Conservation (phyloP, 2,329 filamentous ascomycete genomes). For the Arthrobotrys iridis region DNA sequence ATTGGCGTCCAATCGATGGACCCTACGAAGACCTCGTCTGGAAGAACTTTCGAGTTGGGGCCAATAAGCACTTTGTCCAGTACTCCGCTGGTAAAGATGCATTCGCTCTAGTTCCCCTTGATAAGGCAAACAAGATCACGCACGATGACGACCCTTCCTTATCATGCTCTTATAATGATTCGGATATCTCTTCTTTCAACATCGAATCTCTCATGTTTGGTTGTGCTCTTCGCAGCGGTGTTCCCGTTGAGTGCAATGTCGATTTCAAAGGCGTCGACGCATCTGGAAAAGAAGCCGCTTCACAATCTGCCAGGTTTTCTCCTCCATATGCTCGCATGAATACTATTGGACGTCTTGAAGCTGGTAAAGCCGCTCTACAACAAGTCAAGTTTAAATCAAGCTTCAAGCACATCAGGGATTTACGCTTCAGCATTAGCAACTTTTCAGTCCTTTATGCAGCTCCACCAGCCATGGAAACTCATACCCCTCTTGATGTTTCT, state of each 20-base stretch:
- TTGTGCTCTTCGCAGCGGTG: constrained; percentile 37
- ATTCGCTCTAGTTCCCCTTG: constrained; percentile 26
- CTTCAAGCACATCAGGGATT: neutral
- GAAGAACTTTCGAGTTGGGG: constrained; percentile 42
- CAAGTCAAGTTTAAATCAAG: neutral
- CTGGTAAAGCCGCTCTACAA: constrained; percentile 29
- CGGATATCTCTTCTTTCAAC: constrained; percentile 16
- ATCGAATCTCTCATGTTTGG: constrained; percentile 27
- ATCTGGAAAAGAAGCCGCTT: neutral
- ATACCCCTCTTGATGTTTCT: constrained; percentile 16
- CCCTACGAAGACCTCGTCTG: constrained; percentile 41
- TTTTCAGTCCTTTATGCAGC: constrained; percentile 26
- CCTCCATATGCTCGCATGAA: constrained; percentile 42
- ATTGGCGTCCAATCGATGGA: constrained; percentile 31
- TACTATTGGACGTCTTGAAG: constrained; percentile 28
- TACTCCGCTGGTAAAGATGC: constrained; percentile 33
- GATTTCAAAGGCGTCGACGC: constrained; percentile 7
- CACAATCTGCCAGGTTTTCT: constrained; percentile 3
- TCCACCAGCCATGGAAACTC: neutral
- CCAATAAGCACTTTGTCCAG: constrained; percentile 43
- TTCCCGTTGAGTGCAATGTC: constrained; percentile 43
- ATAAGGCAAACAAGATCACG: neutral
- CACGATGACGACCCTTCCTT: constrained; percentile 21
- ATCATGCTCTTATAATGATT: neutral
- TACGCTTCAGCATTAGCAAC: constrained; percentile 15